phyloP scores from a whole-genome alignment of 2,329 filamentous ascomycete species.

The Phyllosticta citrichinensis region DNA sequence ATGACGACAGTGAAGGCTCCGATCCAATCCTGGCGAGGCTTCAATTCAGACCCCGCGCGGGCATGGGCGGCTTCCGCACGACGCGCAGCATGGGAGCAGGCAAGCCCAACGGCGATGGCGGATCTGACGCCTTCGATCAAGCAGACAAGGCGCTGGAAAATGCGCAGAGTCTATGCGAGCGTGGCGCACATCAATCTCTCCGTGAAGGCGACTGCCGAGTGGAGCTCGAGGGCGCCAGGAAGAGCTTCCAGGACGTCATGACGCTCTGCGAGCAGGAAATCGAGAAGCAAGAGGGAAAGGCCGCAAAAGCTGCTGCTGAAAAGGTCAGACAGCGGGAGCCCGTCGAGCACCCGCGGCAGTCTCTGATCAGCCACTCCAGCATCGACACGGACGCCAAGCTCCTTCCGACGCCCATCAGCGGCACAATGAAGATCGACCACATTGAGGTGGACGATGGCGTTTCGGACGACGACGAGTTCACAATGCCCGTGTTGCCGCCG shows the following conservation, averaged over 20 bases:
- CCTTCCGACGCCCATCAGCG: conserved; percentile 10
- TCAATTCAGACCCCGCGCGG: conserved; percentile 24
- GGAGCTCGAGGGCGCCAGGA: conserved; percentile 61
- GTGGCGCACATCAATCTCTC: conserved; percentile 81
- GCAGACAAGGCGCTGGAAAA: conserved; percentile 71
- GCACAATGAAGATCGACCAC: conserved; percentile 16
- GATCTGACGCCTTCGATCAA: conserved; percentile 41
- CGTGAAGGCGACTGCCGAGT: conserved; percentile 74
- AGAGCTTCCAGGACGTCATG: conserved; percentile 53
- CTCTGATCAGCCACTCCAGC: neutral
- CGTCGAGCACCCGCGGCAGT: neutral
- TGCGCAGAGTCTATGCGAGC: conserved; percentile 73
- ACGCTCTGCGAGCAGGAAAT: conserved; percentile 49
- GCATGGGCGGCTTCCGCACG: conserved; percentile 19
- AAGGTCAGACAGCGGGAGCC: conserved; percentile 4
- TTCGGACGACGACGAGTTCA: conserved; percentile 25
- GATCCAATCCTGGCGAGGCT: conserved; percentile 24
- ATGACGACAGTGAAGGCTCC: conserved; percentile 17
- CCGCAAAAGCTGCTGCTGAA: conserved; percentile 1
- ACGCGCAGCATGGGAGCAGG: conserved; percentile 16
- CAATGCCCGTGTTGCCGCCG: conserved; percentile 21
- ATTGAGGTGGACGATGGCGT: conserved; percentile 27
- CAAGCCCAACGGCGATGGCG: conserved; percentile 10
- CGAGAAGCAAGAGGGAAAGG: conserved; percentile 5
- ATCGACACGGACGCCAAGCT: conserved; percentile 9